Conservation (phyloP, 1,139 yeast species). For the Scheffersomyces insectosa region DNA sequence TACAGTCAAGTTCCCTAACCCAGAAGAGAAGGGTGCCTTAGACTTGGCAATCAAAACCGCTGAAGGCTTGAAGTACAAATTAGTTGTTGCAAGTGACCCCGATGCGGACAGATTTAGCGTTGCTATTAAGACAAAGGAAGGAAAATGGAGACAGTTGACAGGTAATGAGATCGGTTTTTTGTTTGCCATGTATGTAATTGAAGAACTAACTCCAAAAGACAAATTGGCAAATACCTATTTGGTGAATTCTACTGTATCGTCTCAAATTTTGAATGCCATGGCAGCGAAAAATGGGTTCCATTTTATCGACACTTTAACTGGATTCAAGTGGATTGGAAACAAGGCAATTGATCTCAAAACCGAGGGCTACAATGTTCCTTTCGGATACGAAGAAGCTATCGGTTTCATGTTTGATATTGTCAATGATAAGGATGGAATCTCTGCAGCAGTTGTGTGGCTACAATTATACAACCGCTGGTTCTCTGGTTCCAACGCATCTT, state of each 20-base stretch:
- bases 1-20: conserved; percentile 89
- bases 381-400: conserved; percentile 93
- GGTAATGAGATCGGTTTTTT: conserved; percentile 91
- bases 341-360: conserved; percentile 71
- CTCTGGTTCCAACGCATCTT: conserved; percentile 23
- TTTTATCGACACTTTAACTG: conserved; percentile 83
- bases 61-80: conserved; percentile 37
- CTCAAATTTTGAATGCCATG: conserved; percentile 75
- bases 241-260: conserved; percentile 88
- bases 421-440: conserved; percentile 91
- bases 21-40: conserved; percentile 92
- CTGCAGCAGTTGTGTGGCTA: conserved; percentile 78
- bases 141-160: conserved; percentile 73
- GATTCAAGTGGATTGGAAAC: conserved; percentile 98
- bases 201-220: conserved; percentile 28
- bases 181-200: conserved; percentile 67
- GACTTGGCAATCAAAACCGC: conserved; percentile 66
- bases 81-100: conserved; percentile 90
- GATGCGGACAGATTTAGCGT: conserved; percentile 93
- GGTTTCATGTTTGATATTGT: conserved; percentile 90
- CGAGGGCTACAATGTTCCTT: conserved; percentile 71
- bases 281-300: conserved; percentile 63
- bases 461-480: conserved; percentile 64
- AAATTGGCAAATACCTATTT: conserved; percentile 51
- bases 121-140: conserved; percentile 52